phyloP scores from a whole-genome alignment of 192 early-diverging fungal genomes.

The Haplosporangium gracile region DNA sequence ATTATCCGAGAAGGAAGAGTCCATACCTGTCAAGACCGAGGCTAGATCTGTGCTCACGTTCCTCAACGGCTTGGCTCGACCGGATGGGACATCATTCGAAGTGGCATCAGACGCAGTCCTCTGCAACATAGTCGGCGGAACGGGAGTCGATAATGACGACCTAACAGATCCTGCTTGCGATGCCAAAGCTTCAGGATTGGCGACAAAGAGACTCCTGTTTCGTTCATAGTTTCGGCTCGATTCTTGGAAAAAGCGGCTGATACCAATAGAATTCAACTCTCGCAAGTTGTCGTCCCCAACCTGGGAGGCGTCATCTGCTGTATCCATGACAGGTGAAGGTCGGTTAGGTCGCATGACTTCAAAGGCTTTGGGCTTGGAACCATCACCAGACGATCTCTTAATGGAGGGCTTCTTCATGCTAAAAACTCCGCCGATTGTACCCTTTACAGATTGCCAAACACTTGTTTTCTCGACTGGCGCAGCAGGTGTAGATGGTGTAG shows the following conservation, averaged over 20 bases:
- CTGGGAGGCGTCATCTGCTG: slow-evolving; percentile 18
- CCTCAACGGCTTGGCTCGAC: neutral
- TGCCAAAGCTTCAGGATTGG: slow-evolving; percentile 35
- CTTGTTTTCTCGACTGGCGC: slow-evolving; percentile 16
- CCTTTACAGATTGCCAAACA: slow-evolving; percentile 26
- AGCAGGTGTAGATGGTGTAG: neutral
- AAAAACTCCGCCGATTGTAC: slow-evolving; percentile 21
- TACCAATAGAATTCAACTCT: slow-evolving; percentile 47
- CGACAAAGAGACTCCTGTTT: slow-evolving; percentile 41
- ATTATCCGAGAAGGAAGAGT: slow-evolving; percentile 12
- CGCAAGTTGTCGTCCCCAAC: slow-evolving; percentile 36
- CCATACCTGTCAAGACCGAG: slow-evolving; percentile 26
- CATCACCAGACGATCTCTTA: slow-evolving; percentile 5
- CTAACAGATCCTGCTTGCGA: slow-evolving; percentile 29
- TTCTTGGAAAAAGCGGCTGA: slow-evolving; percentile 53
- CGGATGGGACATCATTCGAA: slow-evolving; percentile 12
- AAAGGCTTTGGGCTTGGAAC: slow-evolving; percentile 50
- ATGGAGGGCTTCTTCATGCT: slow-evolving; percentile 16
- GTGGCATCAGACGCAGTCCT: slow-evolving; percentile 20
- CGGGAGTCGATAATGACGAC: slow-evolving; percentile 32
- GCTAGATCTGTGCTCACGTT: slow-evolving; percentile 25
- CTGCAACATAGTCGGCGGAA: neutral
- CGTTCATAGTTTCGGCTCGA: slow-evolving; percentile 37
- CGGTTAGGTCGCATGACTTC: slow-evolving; percentile 46
- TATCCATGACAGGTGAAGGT: slow-evolving; percentile 21